Evolutionary conservation across 768 basidiomycete genomes (phyloP), one percentile per base, ranked within the genome.

Genomic region (Agaricus sinodeliciosus): DNA sequence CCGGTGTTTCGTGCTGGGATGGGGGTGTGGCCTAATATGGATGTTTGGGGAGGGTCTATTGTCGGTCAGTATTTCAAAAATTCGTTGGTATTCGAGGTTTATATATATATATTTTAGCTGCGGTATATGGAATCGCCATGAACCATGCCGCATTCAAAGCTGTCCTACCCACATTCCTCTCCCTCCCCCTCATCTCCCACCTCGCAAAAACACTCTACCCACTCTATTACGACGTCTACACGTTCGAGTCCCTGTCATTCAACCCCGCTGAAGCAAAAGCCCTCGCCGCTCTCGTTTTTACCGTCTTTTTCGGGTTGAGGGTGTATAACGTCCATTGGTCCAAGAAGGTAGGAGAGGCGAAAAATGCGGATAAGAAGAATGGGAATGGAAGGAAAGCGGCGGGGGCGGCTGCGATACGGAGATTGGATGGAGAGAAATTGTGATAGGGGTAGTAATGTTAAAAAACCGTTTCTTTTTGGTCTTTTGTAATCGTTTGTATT

Each of bases 21-120:
- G 2, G 69, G 70, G 41, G 43, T 69, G 46, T 68, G 69, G 55
- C 70, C 66, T 7, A 75, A 72, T 1, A 60, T 79, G 15, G 79
- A 80, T 57, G 60, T 79, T 0, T 80, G 78, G 79, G 77, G 70
- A 50, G 79, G 79, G 36, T 70, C 75, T 7, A 56, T 79, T 2
- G 72, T 73, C 8, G 76, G 69, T 67, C 31, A 31, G 31, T 31
- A n/a, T n/a, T n/a, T n/a, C n/a, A n/a, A n/a, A n/a, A n/a, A n/a
- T n/a, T n/a, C n/a, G n/a, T n/a, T n/a, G n/a, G n/a, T n/a, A n/a
- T n/a, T n/a, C n/a, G n/a, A n/a, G n/a, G n/a, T n/a, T n/a, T n/a
- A n/a, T n/a, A n/a, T n/a, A n/a, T n/a, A n/a, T n/a, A n/a, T n/a
- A n/a, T n/a, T n/a, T n/a, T n/a, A 54, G 52, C 52, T 9, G 18